Percentiles rank a stretch among this genome's conserved stretches.
phyloP scores from a whole-genome alignment of 768 basidiomycete species.

The Pholiota microspora region DNA sequence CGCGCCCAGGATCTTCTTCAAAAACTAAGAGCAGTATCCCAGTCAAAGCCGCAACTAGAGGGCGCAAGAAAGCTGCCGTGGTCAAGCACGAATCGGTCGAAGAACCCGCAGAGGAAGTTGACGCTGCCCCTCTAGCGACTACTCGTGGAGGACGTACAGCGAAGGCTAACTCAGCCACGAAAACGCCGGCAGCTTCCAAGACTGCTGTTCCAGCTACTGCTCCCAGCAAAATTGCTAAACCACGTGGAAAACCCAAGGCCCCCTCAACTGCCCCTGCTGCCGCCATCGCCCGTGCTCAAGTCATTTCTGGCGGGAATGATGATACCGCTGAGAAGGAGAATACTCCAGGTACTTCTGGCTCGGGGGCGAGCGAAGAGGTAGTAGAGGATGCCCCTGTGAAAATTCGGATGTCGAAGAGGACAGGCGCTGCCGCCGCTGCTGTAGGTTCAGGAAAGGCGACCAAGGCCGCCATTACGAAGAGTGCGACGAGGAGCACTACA shows the following conservation, averaged over 20 bases:
- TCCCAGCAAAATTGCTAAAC: slow-evolving; percentile 11
- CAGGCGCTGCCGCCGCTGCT: slow-evolving; percentile 22
- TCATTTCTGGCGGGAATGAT: slow-evolving; percentile 8
- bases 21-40: slow-evolving; percentile 3
- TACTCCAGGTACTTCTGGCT: slow-evolving; percentile 24
- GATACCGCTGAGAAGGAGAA: slow-evolving; percentile 40
- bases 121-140: slow-evolving; percentile 12
- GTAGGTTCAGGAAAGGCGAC: background rate
- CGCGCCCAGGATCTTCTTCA: background rate
- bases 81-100: slow-evolving; percentile 14
- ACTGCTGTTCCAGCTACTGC: slow-evolving; percentile 3
- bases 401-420: slow-evolving; percentile 33
- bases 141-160: slow-evolving; percentile 8
- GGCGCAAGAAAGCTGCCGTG: slow-evolving; percentile 3
- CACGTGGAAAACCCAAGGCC: slow-evolving; percentile 28
- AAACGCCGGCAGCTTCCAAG: slow-evolving; percentile 13
- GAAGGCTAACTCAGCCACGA: slow-evolving; percentile 7
- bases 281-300: slow-evolving; percentile 1
- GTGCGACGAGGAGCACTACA: slow-evolving; percentile 6
- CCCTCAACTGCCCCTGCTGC: slow-evolving; percentile 35
- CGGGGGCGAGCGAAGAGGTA: slow-evolving; percentile 19
- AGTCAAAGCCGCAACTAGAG: slow-evolving; percentile 2
- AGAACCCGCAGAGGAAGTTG: slow-evolving; percentile 10
- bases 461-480: slow-evolving; percentile 11
- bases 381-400: slow-evolving; percentile 30